A percentile compares a stretch with the other conserved stretches of the same genome.
These are phyloP conservation scores for Sugiyamaella novakii DNA, from an alignment of 1,139 yeast species.

Conservation along the genomic window DNA sequence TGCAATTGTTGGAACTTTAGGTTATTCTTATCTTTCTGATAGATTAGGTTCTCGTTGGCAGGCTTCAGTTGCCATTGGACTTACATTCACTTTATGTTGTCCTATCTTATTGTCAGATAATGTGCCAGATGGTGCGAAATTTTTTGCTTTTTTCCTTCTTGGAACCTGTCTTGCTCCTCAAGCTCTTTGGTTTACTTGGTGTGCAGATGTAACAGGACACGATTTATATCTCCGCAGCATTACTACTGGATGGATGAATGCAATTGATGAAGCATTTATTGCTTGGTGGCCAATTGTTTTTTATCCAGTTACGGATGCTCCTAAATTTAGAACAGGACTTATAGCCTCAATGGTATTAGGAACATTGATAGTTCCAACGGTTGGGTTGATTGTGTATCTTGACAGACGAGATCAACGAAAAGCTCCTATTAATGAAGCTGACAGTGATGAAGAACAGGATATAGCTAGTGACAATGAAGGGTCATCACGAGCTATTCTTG, in stretches of 20 bases:
- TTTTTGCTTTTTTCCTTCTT: constrained; percentile 26
- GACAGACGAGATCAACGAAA: constrained; percentile 22
- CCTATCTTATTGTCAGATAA: constrained; percentile 21
- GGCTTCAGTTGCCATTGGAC: constrained; percentile 27
- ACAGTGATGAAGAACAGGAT: constrained; percentile 15
- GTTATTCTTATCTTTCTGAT: constrained; percentile 26
- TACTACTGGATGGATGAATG: constrained; percentile 29
- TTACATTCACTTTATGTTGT: constrained; percentile 25
- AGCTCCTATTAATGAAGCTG: background rate
- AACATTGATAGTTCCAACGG: constrained; percentile 27
- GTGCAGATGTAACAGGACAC: constrained; percentile 26
- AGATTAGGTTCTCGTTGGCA: constrained; percentile 27
- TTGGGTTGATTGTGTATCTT: constrained; percentile 24
- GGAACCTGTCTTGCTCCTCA: constrained; percentile 29
- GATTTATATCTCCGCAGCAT: constrained; percentile 27
- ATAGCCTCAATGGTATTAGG: constrained; percentile 25
- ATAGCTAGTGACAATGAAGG: no score
- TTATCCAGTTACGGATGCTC: constrained; percentile 29
- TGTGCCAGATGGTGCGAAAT: constrained; percentile 24
- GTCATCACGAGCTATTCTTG: no score
- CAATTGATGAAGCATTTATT: constrained; percentile 28
- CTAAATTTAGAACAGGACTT: constrained; percentile 23
- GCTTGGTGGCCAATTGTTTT: constrained; percentile 30
- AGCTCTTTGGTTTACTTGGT: constrained; percentile 30
- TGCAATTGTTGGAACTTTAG: constrained; percentile 24